Percentiles rank a stretch among this genome's conserved stretches.
Conservation (phyloP, 2,329 filamentous ascomycete species). For the Ilyonectria mors-panacis region DNA sequence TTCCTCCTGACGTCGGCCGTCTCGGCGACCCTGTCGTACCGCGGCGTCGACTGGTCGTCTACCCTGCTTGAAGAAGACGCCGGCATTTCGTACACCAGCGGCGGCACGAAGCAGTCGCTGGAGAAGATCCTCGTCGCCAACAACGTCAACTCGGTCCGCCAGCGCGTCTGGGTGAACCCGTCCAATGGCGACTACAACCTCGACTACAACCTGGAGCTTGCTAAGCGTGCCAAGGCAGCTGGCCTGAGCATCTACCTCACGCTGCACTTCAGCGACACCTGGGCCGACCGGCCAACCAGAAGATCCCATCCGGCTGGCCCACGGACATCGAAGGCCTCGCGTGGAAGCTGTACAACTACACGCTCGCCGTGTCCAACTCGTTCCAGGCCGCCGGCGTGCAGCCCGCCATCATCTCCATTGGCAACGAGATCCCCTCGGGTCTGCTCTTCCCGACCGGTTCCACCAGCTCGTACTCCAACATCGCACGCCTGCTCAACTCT, state of each 20-base stretch:
- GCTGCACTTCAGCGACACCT: conserved; percentile 78
- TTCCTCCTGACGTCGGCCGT: conserved; percentile 40
- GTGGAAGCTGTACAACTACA: conserved; percentile 79
- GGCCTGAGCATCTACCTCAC: conserved; percentile 75
- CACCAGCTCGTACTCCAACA: conserved; percentile 69
- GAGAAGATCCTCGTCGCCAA: conserved; percentile 74
- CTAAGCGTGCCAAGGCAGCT: conserved; percentile 73
- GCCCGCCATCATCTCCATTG: conserved; percentile 77
- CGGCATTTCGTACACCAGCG: conserved; percentile 73
- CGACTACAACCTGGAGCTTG: conserved; percentile 79
- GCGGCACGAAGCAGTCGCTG: conserved; percentile 67
- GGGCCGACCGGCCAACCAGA: conserved; percentile 78
- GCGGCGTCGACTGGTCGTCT: conserved; percentile 81
- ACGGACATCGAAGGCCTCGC: conserved; percentile 70
- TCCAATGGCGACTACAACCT: conserved; percentile 76
- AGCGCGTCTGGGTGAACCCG: conserved; percentile 81
- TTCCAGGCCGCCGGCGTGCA: conserved; percentile 70
- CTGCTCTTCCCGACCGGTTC: conserved; percentile 75
- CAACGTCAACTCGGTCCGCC: conserved; percentile 79
- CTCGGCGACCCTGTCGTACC: conserved; percentile 69
- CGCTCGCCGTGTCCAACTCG: conserved; percentile 70
- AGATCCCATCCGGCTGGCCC: conserved; percentile 75
- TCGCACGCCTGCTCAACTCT: conserved; percentile 75
- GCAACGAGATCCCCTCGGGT: conserved; percentile 80
- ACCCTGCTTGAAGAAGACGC: conserved; percentile 73